A percentile compares a stretch with the other conserved stretches of the same genome.
These are phyloP conservation scores for Trichophyton mentagrophytes DNA, from an alignment of 2,329 filamentous ascomycete species.

Conservation along the genomic window DNA sequence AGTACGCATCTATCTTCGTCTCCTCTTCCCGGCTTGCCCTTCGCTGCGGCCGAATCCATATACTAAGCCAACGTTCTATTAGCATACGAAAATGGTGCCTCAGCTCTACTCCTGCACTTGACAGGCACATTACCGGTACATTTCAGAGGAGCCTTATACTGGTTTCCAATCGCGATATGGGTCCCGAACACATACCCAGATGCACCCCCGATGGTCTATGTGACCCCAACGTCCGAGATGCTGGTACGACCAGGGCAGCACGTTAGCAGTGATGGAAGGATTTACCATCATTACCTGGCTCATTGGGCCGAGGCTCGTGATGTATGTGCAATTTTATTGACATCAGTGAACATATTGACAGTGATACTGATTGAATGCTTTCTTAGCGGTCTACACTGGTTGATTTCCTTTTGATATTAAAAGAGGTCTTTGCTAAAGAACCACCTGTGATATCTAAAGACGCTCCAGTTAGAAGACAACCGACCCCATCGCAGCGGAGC, in stretches of 20 bases:
- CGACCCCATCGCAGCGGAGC: conserved; percentile 41
- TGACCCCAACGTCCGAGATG: conserved; percentile 81
- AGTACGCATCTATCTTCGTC: conserved; percentile 45
- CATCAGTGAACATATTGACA: background rate
- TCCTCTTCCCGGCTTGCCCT: background rate
- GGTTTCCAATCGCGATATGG: conserved; percentile 88
- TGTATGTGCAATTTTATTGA: conserved; percentile 43
- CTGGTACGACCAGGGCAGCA: conserved; percentile 83
- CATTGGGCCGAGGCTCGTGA: conserved; percentile 85
- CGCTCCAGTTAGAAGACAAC: conserved; percentile 12
- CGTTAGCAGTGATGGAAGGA: conserved; percentile 79
- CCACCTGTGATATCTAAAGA: conserved; percentile 74
- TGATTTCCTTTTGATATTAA: conserved; percentile 69
- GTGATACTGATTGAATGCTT: conserved; percentile 8
- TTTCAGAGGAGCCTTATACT: conserved; percentile 79
- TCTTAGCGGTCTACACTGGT: conserved; percentile 63
- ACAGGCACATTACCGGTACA: conserved; percentile 79
- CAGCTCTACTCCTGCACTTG: conserved; percentile 74
- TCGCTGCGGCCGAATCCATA: background rate
- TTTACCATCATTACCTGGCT: conserved; percentile 91
- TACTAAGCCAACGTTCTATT: conserved; percentile 5
- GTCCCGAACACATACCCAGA: conserved; percentile 79
- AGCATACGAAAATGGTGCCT: conserved; percentile 82
- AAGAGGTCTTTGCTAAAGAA: conserved; percentile 85
- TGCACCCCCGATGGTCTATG: conserved; percentile 75